A percentile compares a stretch with the other conserved stretches of the same genome.
phyloP scores from a whole-genome alignment of 2,329 filamentous ascomycete genomes.

The Colletotrichum tropicale region DNA sequence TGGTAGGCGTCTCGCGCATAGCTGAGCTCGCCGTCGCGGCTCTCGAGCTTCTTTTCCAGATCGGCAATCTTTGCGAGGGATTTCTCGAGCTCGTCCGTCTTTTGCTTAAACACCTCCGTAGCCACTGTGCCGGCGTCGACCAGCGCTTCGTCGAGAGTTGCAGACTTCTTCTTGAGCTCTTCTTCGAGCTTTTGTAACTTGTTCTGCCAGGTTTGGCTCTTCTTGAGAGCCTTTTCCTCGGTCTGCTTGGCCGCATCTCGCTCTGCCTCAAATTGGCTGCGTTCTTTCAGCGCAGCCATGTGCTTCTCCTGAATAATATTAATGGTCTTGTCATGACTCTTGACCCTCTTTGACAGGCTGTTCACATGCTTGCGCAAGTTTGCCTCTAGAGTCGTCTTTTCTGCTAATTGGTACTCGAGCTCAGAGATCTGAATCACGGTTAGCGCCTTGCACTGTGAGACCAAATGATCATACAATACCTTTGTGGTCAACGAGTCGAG shows the following conservation, averaged over 20 bases:
- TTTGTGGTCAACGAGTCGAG: slow-evolving; percentile 43
- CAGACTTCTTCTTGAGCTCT: slow-evolving; percentile 37
- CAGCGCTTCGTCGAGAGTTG: slow-evolving; percentile 37
- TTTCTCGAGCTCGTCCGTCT: slow-evolving; percentile 45
- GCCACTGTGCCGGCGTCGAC: slow-evolving; percentile 23
- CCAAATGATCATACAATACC: slow-evolving; percentile 26
- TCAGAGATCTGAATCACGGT: slow-evolving; percentile 34
- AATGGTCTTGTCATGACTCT: slow-evolving; percentile 49
- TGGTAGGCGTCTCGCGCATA: slow-evolving; percentile 66
- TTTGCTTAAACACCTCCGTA: slow-evolving; percentile 34
- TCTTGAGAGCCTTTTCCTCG: slow-evolving; percentile 37
- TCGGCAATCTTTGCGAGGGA: slow-evolving; percentile 40
- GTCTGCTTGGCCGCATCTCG: slow-evolving; percentile 45
- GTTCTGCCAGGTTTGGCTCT: slow-evolving; percentile 38
- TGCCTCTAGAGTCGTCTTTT: slow-evolving; percentile 28
- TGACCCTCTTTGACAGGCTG: slow-evolving; percentile 37
- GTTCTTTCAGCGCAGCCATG: slow-evolving; percentile 56
- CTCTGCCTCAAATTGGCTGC: slow-evolving; percentile 50
- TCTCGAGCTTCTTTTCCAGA: slow-evolving; percentile 41
- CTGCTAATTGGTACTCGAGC: slow-evolving; percentile 37
- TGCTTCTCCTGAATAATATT: slow-evolving; percentile 50
- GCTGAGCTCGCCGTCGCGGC: slow-evolving; percentile 52
- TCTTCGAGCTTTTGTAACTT: slow-evolving; percentile 42
- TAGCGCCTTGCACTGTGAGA: not conserved
- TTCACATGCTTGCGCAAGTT: slow-evolving; percentile 19